A percentile compares a stretch with the other conserved stretches of the same genome.
phyloP scores from a whole-genome alignment of 257 asterid species.

The Nyctanthes arbortristis region DNA sequence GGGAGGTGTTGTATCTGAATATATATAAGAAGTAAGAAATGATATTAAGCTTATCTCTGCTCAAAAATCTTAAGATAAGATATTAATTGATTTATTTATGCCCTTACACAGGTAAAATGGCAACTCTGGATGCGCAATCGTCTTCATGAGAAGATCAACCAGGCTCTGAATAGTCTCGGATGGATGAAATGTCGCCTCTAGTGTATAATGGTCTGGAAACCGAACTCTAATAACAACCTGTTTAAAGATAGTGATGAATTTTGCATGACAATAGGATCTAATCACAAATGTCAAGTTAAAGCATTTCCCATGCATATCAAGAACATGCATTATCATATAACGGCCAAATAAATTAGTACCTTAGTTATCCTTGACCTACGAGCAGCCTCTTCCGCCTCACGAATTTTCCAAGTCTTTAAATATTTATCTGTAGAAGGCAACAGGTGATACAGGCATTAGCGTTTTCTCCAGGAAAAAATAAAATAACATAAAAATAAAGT shows the following conservation, averaged over 20 bases:
- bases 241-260: slow-evolving; percentile 17
- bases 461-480: too few relatives aligned
- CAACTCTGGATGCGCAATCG: slow-evolving; percentile 60
- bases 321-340: slow-evolving; percentile 14
- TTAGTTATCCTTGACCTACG: slow-evolving; percentile 83
- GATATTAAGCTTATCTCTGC: too few relatives aligned
- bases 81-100: too few relatives aligned
- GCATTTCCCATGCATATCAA: too few relatives aligned
- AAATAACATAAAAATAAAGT: too few relatives aligned
- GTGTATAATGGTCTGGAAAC: slow-evolving; percentile 84
- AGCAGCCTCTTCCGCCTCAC: slow-evolving; percentile 92
- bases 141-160: slow-evolving; percentile 70
- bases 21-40: too few relatives aligned
- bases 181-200: slow-evolving; percentile 86
- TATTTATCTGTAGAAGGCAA: slow-evolving; percentile 53
- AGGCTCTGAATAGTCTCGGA: slow-evolving; percentile 82
- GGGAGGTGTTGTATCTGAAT: slow-evolving; percentile 88
- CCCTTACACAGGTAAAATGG: slow-evolving; percentile 83
- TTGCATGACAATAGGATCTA: neutral
- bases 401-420: slow-evolving; percentile 51
- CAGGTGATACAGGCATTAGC: slow-evolving; percentile 16
- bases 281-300: too few relatives aligned
- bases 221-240: slow-evolving; percentile 90
- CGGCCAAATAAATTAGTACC: slow-evolving; percentile 47
- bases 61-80: too few relatives aligned